Evolutionary conservation across 2,329 filamentous ascomycete species (phyloP), one percentile per base, ranked within the genome.

Genomic region (Arthrobotrys iridis): DNA sequence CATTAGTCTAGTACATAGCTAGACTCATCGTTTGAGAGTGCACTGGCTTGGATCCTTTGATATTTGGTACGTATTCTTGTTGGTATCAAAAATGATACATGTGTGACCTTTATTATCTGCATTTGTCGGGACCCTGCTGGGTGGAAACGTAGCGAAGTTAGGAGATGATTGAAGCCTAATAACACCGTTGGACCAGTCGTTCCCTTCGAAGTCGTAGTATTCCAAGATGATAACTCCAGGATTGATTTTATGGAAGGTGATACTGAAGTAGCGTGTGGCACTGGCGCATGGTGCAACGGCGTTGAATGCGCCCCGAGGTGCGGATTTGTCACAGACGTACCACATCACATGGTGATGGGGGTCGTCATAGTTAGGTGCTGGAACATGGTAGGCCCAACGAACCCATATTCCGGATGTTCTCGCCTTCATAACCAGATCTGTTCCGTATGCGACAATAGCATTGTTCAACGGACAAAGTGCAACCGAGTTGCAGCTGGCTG

Each of bases 301-400:
- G 10, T 1, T 35, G 28, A 63, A 48, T 6, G 37, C 13, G 1
- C 60, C 60, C 4, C 45, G 5, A n/a, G 18, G 30, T 3, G 45
- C 3, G 0, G 60, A 40, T 52, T 65, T 65, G 30, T 65, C 60
- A 20, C 60, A 65, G 11, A 65, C n/a, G 35, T 65, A 65, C 60
- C 60, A 65, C 46, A 65, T 65, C 1, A 65, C 30, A 43, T 65
- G 60, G 33, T 65, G 60, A 11, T 65, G 60, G 1, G 45, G 60
- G 22, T 65, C 60, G 18, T 52, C n/a, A n/a, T 18, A 65, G 2
- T 40, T 37, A 5, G 60, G 60, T 0, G 60, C 60, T 0, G 60
- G 60, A 35, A 65, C 55, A 33, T 65, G 60, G 46, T 55, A 65
- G 1, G 60, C 60, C 45, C 45, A 65, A 18, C 60, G 45, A 15